phyloP scores from a whole-genome alignment of 768 basidiomycete genomes.

The Podaxis mareebaensis region DNA sequence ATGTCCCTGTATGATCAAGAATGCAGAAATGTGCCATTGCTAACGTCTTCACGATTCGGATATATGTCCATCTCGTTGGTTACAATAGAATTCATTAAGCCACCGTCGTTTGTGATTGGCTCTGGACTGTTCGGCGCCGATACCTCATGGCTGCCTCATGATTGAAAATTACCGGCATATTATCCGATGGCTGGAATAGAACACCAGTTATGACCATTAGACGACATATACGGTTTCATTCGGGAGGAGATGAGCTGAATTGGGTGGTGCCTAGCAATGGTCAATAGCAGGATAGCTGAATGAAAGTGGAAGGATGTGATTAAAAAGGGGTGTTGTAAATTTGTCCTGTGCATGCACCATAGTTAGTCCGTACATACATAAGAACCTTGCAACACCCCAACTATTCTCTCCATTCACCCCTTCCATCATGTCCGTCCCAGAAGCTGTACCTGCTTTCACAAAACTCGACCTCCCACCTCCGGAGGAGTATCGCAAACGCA shows the following conservation, averaged over 20 bases:
- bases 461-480: slow-evolving; percentile 64
- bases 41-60: slow-evolving; percentile 3
- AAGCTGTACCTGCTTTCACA: slow-evolving; percentile 44
- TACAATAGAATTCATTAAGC: neutral
- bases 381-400: neutral
- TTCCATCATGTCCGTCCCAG: slow-evolving; percentile 39
- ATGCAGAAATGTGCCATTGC: slow-evolving; percentile 1
- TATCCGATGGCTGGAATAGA: neutral
- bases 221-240: neutral
- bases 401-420: slow-evolving; percentile 15
- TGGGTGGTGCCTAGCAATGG: neutral
- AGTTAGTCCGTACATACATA: neutral
- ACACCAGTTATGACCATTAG: neutral
- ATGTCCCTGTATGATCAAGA: neutral
- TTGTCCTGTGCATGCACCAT: neutral
- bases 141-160: slow-evolving; percentile 9
- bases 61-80: neutral
- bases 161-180: neutral
- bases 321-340: slow-evolving; percentile 10
- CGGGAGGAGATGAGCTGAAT: neutral
- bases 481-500: slow-evolving; percentile 85
- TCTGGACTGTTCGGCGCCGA: neutral
- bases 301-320: neutral
- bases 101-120: neutral
- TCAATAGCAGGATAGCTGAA: neutral